Percentiles rank a stretch among this genome's conserved stretches.
phyloP scores from a whole-genome alignment of 768 basidiomycete genomes.

The Hericium erinaceus region DNA sequence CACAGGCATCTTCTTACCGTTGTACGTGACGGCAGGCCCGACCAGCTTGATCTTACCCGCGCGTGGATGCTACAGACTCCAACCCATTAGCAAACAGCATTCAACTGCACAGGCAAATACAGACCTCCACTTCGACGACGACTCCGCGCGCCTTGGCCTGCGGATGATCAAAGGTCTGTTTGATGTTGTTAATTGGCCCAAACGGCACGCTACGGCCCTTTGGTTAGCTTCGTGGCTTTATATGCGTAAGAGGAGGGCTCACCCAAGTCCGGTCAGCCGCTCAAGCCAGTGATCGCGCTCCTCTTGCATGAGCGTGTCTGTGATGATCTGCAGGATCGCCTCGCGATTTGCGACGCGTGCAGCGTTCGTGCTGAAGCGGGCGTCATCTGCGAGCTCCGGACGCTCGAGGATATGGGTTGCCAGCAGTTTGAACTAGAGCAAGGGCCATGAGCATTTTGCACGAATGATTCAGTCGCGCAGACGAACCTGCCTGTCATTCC shows the following conservation, averaged over 20 bases:
- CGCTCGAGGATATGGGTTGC: conserved; percentile 51
- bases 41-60: conserved; percentile 34
- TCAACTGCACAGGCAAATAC: conserved; percentile 12
- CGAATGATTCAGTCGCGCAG: conserved; percentile 25
- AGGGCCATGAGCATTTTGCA: background rate
- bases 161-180: conserved; percentile 84
- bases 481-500: conserved; percentile 77
- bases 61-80: conserved; percentile 23
- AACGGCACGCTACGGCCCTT: conserved; percentile 53
- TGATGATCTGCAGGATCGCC: conserved; percentile 62
- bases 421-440: conserved; percentile 58
- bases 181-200: conserved; percentile 88
- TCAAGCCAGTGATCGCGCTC: conserved; percentile 68
- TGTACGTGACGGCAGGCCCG: conserved; percentile 30
- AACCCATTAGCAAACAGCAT: background rate
- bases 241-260: conserved; percentile 17
- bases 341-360: conserved; percentile 68
- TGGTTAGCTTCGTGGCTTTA: conserved; percentile 1
- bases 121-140: conserved; percentile 70
- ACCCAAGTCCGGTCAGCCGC: conserved; percentile 73
- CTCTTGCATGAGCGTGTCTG: conserved; percentile 44
- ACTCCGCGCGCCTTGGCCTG: conserved; percentile 71
- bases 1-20: conserved; percentile 28
- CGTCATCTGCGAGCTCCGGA: conserved; percentile 50
- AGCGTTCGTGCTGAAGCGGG: conserved; percentile 64